Percentiles rank a stretch among this genome's conserved stretches.
Evolutionary conservation across 176 grass and related monocot species (phyloP).

Genomic region (Saccharum spontaneum): DNA sequence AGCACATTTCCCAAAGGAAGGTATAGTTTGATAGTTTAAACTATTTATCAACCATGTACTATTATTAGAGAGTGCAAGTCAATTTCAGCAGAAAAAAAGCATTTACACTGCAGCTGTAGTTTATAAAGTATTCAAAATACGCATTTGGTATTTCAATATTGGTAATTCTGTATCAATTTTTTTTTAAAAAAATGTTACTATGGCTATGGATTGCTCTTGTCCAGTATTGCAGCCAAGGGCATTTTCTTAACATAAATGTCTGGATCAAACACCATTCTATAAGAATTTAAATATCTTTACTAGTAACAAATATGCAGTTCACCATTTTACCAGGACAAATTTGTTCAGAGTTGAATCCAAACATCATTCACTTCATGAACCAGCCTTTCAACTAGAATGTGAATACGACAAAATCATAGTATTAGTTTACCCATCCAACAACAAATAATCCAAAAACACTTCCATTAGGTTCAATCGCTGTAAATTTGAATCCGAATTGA

Average conservation of each 20-base stretch:
- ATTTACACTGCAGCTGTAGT: neutral
- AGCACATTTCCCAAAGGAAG: neutral
- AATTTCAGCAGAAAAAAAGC: neutral
- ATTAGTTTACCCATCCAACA: neutral
- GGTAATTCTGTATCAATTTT: neutral
- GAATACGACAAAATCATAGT: neutral
- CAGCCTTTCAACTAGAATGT: neutral
- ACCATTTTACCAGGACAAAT: neutral
- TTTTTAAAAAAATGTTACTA: neutral
- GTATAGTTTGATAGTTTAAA: neutral
- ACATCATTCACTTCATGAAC: neutral
- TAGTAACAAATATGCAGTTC: neutral
- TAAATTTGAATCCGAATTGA: neutral
- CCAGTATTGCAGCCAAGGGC: neutral
- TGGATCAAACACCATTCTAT: neutral
- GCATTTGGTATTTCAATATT: neutral
- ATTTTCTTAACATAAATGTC: neutral
- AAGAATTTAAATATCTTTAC: neutral
- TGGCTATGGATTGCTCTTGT: neutral
- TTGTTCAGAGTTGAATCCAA: neutral
- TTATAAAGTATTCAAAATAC: neutral
- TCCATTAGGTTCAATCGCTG: neutral
- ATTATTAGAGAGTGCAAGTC: neutral
- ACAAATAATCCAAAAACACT: neutral
- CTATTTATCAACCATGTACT: neutral